Evolutionary conservation across 352 stramenopile species (phyloP), one percentile per base, ranked within the genome.

Genomic region (Plasmopara halstedii): DNA sequence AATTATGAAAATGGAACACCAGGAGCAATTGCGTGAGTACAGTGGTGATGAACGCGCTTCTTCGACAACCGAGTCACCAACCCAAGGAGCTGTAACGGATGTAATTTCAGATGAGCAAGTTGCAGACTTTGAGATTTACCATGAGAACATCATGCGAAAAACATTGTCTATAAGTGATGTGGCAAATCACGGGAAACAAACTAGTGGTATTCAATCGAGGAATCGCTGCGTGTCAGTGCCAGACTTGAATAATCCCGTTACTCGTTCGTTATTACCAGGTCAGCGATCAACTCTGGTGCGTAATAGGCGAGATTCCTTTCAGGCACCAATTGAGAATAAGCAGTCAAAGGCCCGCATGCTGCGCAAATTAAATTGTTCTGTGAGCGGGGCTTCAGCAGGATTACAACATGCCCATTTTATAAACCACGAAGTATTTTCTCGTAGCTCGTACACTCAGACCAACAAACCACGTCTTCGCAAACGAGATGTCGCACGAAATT

Each of bases 281-380:
- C 39, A 67, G n/a, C 50, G 56, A 37, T 50, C 56, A 50, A 63
- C 59, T 6, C 23, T 70, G 23, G 64, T 47, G 7, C 51, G 15
- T n/a, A 70, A 60, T 1, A 58, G 59, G 23, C 70, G 58, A 9
- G 73, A 70, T 43, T 80, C 65, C 3, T 65, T 73, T 36, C 56
- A 70, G 26, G 50, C 52, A 15, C 71, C 72, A 13, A 85, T 85
- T 8, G 70, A 83, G 56, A 82, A 75, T 17, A 55, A 78, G 0
- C 65, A 76, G 17, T 80, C 73, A 1, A 83, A 82, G 42, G 67
- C 70, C 35, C 52, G 73, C 41, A 83, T 83, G 70, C 46, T 81
- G 31, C 70, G 70, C 11, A 85, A 83, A 25, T 46, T 88, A 22
- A 73, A 85, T 42, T 76, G 50, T 41, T 86, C 65, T 13, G 64